These are phyloP conservation scores for Kwoniella sp. DNA, from an alignment of 768 basidiomycete species.

Conservation along the genomic window DNA sequence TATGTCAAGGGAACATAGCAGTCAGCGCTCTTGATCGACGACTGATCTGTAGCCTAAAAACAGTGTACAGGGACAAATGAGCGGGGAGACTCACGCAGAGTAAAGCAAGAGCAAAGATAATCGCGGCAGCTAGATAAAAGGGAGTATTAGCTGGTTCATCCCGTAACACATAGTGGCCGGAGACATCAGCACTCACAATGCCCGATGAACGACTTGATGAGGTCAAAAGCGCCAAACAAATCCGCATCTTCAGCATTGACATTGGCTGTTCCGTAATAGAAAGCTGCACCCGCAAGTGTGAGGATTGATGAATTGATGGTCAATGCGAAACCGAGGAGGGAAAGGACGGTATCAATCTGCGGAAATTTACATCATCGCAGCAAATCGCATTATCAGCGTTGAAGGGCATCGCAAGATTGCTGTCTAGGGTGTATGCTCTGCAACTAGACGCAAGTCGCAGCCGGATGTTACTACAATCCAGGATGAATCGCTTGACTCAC, in stretches of 20 bases:
- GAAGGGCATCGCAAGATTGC: too few species aligned
- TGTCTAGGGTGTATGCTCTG: neutral
- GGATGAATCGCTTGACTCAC: conserved; percentile 28
- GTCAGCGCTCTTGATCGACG: too few species aligned
- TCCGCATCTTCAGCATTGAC: conserved; percentile 64
- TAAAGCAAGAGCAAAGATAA: conserved; percentile 84
- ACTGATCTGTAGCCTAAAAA: too few species aligned
- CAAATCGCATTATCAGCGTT: neutral
- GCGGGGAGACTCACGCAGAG: conserved; percentile 59
- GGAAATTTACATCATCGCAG: neutral
- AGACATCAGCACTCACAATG: conserved; percentile 61
- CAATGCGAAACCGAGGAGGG: conserved; percentile 78
- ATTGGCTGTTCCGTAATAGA: conserved; percentile 61
- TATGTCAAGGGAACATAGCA: conserved; percentile 7
- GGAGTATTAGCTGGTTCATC: neutral
- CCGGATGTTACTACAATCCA: neutral
- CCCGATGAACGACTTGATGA: conserved; percentile 71
- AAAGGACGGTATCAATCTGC: conserved; percentile 64
- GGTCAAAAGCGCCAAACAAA: conserved; percentile 78
- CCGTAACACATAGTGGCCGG: too few species aligned
- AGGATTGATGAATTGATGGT: conserved; percentile 81
- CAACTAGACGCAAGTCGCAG: too few species aligned
- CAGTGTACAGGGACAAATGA: neutral
- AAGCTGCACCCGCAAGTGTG: conserved; percentile 78
- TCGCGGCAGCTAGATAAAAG: conserved; percentile 65